phyloP scores from a whole-genome alignment of 2,329 filamentous ascomycete genomes.

The Didymella segeticola region DNA sequence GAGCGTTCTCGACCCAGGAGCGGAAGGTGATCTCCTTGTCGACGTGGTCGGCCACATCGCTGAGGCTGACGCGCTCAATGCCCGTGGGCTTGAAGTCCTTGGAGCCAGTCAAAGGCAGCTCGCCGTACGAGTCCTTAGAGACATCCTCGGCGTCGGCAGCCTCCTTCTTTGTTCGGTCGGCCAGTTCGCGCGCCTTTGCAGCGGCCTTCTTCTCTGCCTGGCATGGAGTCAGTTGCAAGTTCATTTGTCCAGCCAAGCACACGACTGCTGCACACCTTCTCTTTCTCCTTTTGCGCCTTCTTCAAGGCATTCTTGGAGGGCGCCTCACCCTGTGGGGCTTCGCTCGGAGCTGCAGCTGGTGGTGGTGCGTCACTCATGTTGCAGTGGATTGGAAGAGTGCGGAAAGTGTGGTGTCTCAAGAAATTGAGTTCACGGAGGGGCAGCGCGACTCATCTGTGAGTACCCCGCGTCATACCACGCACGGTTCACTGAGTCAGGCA shows the following conservation, averaged over 20 bases:
- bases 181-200: constrained; percentile 59
- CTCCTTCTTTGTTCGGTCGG: constrained; percentile 59
- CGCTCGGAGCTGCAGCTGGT: constrained; percentile 30
- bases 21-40: constrained; percentile 70
- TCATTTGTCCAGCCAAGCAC: constrained; percentile 2
- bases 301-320: constrained; percentile 52
- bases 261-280: constrained; percentile 39
- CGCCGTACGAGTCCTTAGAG: constrained; percentile 81
- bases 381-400: constrained; percentile 9
- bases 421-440: constrained; percentile 17
- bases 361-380: constrained; percentile 44
- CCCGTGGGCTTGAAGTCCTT: constrained; percentile 59
- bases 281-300: constrained; percentile 52
- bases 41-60: constrained; percentile 44
- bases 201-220: constrained; percentile 52
- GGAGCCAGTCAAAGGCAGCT: constrained; percentile 65
- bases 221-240: neutral
- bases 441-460: constrained; percentile 26
- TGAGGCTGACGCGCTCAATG: constrained; percentile 65
- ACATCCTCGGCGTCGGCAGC: constrained; percentile 70
- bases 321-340: constrained; percentile 29
- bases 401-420: constrained; percentile 5
- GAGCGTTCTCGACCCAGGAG: constrained; percentile 84
- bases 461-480: constrained; percentile 24
- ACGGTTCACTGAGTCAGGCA: constrained; percentile 6